Base-by-base conservation (phyloP, 2,329 filamentous ascomycete genomes). In the Zymoseptoria pseudotritici region DNA sequence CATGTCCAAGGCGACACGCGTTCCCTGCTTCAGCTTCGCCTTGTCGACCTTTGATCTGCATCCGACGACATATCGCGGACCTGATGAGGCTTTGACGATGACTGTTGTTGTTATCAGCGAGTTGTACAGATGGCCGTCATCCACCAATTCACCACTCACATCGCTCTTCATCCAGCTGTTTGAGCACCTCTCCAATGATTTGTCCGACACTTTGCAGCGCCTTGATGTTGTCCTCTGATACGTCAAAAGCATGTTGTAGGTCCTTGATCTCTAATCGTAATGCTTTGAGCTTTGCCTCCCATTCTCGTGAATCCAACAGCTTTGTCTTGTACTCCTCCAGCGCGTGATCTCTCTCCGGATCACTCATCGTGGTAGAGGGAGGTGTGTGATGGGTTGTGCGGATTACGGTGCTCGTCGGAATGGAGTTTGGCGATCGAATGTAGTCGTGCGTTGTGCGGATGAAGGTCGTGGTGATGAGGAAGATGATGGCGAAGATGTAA, bases 201-300 rank as follows among this genome's bases (percentile, higher is more conserved):
- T 99, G 94, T 55, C 94, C 94, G 58, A 99, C 94, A 76, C 94
- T 97, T 81, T 99, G 94, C 72, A 99, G 81, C 67, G 94, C 94
- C 82, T 99, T 99, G 82, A 99, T 97, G 80, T 97, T 97, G 67
- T 99, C 95, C 75, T 99, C 94, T 57, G 94, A 97, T 68, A 93
- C 86, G 75, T 99, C 93, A 72, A 92, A 99, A 71, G 97, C 92
- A 73, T 89, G 91, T 75, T 96, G 91, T 58, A 97, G 79, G 61
- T 89, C 91, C 80, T 97, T 99, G 77, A 99, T 97, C 69, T 97
- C 94, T 78, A 96, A 81, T 64, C 94, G 90, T 70, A 99, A 80
- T 57, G 88, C 85, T 81, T 97, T 99, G 63, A 99, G 85, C 83
- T 97, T 99, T 56, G 93, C 88, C 78, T 99, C 95, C 91, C 91